Evolutionary conservation across 2,329 filamentous ascomycete species (phyloP).

Genomic region (Xylaria hypoxylon): DNA sequence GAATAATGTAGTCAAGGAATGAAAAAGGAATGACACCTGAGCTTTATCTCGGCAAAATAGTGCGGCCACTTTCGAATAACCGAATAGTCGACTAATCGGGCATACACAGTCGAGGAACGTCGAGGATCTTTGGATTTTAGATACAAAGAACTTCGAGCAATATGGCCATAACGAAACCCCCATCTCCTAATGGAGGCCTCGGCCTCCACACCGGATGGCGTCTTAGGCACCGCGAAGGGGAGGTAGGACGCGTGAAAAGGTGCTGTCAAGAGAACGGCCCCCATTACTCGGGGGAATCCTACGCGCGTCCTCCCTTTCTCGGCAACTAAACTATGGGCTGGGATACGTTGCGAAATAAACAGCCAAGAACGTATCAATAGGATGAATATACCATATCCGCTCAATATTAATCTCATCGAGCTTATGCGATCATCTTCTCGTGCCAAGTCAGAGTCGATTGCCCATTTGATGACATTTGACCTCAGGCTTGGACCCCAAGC

Average conservation of each 20-base stretch:
- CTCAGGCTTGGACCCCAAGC: neutral
- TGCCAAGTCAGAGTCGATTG: neutral
- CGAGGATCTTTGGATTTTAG: neutral
- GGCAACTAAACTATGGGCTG: no score
- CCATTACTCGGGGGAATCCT: neutral
- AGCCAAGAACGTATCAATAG: neutral
- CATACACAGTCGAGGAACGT: neutral
- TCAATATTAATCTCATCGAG: neutral
- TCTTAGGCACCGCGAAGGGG: neutral
- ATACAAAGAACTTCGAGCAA: neutral
- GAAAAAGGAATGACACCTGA: neutral
- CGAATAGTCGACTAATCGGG: neutral
- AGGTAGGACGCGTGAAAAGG: neutral
- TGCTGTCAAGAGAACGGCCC: neutral
- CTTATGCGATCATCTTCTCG: neutral
- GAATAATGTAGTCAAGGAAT: neutral
- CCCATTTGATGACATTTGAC: neutral
- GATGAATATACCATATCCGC: neutral
- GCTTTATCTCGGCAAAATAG: no score
- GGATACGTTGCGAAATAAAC: no score
- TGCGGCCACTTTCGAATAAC: neutral
- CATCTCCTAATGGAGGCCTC: neutral
- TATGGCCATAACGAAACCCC: neutral
- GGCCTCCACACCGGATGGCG: neutral
- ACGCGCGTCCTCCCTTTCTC: no score